Evolutionary conservation across 495 filamentous ascomycete species (phyloP).

Genomic region (Ascobolus immersus): DNA sequence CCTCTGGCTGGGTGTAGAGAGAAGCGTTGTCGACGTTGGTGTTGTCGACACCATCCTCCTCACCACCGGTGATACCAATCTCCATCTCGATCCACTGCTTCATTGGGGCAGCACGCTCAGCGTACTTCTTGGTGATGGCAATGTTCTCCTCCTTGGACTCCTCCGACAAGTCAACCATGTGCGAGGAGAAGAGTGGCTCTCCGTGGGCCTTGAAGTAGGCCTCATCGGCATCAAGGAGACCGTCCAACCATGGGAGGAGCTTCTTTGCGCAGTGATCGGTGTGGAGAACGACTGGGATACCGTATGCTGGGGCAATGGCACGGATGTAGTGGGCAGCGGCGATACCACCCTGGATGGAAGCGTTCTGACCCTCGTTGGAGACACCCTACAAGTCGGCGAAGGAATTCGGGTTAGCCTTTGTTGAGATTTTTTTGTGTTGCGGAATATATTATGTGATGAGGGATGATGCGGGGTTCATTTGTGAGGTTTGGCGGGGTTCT

Average conservation of each 20-base stretch:
- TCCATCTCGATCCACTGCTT: conserved; percentile 99
- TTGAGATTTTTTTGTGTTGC: too few relatives aligned
- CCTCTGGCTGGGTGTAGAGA: conserved; percentile 92
- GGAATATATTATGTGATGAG: too few relatives aligned
- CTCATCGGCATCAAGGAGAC: conserved; percentile 83
- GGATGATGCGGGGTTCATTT: too few relatives aligned
- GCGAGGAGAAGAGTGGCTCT: conserved; percentile 75
- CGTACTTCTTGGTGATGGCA: conserved; percentile 62
- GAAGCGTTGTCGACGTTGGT: conserved; percentile 78
- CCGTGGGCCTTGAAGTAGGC: conserved; percentile 72
- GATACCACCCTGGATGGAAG: conserved; percentile 64
- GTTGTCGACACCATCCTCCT: conserved; percentile 86
- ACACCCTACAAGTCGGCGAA: conserved; percentile 38
- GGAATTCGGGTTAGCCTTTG: background rate
- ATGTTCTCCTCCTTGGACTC: conserved; percentile 79
- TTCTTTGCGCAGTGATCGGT: conserved; percentile 90
- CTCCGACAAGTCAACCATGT: conserved; percentile 96
- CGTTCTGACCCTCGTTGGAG: conserved; percentile 58
- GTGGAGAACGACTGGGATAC: conserved; percentile 73
- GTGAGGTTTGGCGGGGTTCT: too few relatives aligned
- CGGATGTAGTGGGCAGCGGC: conserved; percentile 89
- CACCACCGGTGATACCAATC: conserved; percentile 83
- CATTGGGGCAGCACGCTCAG: conserved; percentile 75
- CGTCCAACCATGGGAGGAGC: conserved; percentile 85
- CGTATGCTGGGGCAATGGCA: conserved; percentile 61